Evolutionary conservation across 805 yeast genomes (phyloP), one percentile per base, ranked within the genome.

Genomic region (Teunomyces aglyptinius): DNA sequence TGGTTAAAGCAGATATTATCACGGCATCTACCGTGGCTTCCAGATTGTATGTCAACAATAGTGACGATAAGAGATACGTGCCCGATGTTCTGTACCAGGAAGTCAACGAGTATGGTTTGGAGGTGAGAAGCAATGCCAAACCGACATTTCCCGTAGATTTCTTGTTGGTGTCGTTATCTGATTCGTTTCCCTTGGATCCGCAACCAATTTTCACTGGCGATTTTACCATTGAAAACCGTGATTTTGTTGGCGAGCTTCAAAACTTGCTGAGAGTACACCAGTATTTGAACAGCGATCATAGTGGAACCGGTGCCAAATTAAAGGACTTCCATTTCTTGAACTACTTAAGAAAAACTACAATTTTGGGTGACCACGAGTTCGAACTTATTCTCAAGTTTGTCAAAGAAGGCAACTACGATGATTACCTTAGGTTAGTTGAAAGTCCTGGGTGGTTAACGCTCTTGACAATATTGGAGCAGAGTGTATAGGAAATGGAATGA

Each of bases 71-170:
- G 7, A 77, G 97, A 46, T 94, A 92, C 56, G 98, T 94, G 12
- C 99, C 99, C 0, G 99, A 94, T 51, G 85, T 94, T 20, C 87
- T 88, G 59, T 94, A 86, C 73, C 82, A 83, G 65, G 83, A 81
- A 61, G 77, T 81, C 49, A 94, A 94, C 61, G 97, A 94, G 67
- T 94, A 94, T 67, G 88, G 88, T 3, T 70, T 89, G 26, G 82
- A 89, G 31, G 95, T 94, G n/a, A 89, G 89, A 57, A 80, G 82
- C 35, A 86, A 88, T 60, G 66, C 66, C 43, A 61, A 61, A 47
- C 66, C 66, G 3, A 57, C 63, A 2, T 60, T 61, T 28, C 66
- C 66, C 2, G 62, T 61, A 6, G 66, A 61, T 44, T 61, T 55
- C 43, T 51, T 61, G 96, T 67, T 94, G 44, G 96, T 92, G 0